Evolutionary conservation across 768 basidiomycete genomes (phyloP).

Genomic region (Asterophora parasitica): DNA sequence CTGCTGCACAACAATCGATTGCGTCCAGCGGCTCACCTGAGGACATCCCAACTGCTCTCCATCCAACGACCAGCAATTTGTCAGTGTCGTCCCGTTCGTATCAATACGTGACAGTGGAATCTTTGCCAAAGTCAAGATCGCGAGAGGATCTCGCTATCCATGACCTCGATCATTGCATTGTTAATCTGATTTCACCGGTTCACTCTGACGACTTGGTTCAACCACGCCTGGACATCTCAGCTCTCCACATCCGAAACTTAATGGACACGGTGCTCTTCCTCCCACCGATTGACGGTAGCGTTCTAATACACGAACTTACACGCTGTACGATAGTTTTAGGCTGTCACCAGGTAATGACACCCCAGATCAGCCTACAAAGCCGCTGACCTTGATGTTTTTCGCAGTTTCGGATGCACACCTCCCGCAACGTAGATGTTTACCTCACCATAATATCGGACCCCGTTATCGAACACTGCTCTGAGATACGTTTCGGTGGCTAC

Average conservation of each 20-base stretch:
- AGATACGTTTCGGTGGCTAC: slow-evolving; percentile 62
- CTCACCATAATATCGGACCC: slow-evolving; percentile 67
- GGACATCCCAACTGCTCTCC: neutral
- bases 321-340: slow-evolving; percentile 64
- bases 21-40: slow-evolving; percentile 1
- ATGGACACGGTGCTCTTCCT: slow-evolving; percentile 59
- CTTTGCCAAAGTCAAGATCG: slow-evolving; percentile 31
- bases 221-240: slow-evolving; percentile 34
- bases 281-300: slow-evolving; percentile 64
- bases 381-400: neutral
- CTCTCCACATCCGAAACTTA: slow-evolving; percentile 62
- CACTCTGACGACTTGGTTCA: slow-evolving; percentile 4
- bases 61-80: slow-evolving; percentile 27
- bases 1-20: slow-evolving; percentile 9
- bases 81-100: slow-evolving; percentile 41
- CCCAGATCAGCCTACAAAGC: neutral
- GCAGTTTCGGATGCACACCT: slow-evolving; percentile 87
- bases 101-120: slow-evolving; percentile 40
- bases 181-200: slow-evolving; percentile 50
- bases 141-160: slow-evolving; percentile 57
- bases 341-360: slow-evolving; percentile 68
- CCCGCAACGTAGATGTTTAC: slow-evolving; percentile 58
- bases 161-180: slow-evolving; percentile 63
- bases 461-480: slow-evolving; percentile 70
- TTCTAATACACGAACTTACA: slow-evolving; percentile 60